Evolutionary conservation across 805 yeast genomes (phyloP), one percentile per base, ranked within the genome.

Genomic region (Teunomyces kruisii): DNA sequence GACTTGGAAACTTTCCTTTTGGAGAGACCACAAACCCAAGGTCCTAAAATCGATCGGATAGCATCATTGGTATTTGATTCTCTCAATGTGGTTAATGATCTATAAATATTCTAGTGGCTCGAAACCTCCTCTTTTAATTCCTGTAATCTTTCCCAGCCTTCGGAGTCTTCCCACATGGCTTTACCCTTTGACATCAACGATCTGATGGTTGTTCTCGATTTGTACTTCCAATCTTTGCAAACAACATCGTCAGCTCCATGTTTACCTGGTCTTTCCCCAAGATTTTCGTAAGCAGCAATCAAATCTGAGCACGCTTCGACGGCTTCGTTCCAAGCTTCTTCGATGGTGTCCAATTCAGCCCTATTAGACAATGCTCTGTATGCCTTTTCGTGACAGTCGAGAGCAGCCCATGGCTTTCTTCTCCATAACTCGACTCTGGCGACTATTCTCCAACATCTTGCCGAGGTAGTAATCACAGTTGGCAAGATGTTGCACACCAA

Each of bases 211-310:
- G 86, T 76, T 50, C 83, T 76, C 1, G 96, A 83, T 61, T 89
- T 89, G 67, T 84, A 87, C 58, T 81, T 86, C 97, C 97, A 91
- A 59, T 90, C 96, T 58, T 84, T 81, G 62, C 97, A 90, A 8
- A 91, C 95, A n/a, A 84, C 53, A 60, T 86, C 88, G 15, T 84
- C 95, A 2, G 88, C 90, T 17, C 85, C 86, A 57, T 83, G 78
- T 55, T 80, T 84, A 6, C 95, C 95, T 9, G 87, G 86, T 53
- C 80, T 64, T 46, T 86, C 94, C n/a, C 98, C 98, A 27, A 88
- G 74, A 3, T 87, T 83, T 58, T 84, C 90, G 61, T 90, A 92
- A 1, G 96, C 92, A 32, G 94, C 86, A 2, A 86, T 83, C 45
- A 92, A 72, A 49, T 90, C 96, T 28, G 70, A 64, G 59, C 96